Conservation (phyloP, 225 moss, liverwort and hornwort species). For the Polytrichum commune region DNA sequence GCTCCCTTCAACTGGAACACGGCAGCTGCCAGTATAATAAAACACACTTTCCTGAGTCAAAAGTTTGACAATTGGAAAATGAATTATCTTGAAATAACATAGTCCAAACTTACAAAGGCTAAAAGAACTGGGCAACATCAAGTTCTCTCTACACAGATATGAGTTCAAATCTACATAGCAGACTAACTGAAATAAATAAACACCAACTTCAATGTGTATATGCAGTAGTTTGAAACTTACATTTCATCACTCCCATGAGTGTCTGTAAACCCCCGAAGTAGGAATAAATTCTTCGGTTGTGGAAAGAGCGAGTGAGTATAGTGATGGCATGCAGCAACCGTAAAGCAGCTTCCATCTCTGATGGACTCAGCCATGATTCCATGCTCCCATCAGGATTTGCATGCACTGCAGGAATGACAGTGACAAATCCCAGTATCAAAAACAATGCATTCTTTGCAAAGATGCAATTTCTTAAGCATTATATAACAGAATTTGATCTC, state of each 20-base stretch:
- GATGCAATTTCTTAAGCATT: no score
- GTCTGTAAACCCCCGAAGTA: conserved; percentile 40
- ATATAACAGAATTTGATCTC: no score
- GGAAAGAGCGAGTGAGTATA: conserved; percentile 29
- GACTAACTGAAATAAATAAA: neutral
- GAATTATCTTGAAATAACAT: no score
- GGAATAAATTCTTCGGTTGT: conserved; percentile 39
- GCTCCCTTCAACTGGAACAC: conserved; percentile 42
- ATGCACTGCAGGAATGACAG: conserved; percentile 18
- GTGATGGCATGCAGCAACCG: conserved; percentile 27
- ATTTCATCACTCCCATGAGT: conserved; percentile 44
- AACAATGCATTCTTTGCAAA: no score
- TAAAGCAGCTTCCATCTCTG: conserved; percentile 31
- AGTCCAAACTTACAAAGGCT: no score
- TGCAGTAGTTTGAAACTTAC: conserved; percentile 5
- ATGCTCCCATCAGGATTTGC: conserved; percentile 20
- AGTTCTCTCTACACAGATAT: no score
- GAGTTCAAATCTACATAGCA: no score
- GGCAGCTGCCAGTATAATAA: conserved; percentile 25
- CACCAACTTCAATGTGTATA: neutral
- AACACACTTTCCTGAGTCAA: neutral
- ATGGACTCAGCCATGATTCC: conserved; percentile 26
- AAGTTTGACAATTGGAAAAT: no score
- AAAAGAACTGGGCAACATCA: no score
- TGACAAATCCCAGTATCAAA: no score